A percentile compares a stretch with the other conserved stretches of the same genome.
phyloP scores from a whole-genome alignment of 2,329 filamentous ascomycete genomes.

The Stylonectria norvegica region DNA sequence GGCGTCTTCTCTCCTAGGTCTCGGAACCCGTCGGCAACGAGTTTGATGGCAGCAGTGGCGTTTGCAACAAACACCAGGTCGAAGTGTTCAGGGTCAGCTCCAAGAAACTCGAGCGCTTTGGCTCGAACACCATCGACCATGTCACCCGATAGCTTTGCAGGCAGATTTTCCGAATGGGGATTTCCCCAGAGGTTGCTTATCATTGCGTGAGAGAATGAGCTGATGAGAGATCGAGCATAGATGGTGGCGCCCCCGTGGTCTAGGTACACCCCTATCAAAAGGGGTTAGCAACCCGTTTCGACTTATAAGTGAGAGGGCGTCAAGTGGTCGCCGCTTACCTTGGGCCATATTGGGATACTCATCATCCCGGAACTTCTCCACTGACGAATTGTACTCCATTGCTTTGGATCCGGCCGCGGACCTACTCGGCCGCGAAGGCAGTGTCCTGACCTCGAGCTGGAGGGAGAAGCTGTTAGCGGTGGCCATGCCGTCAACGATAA shows the following conservation, averaged over 20 bases:
- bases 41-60: slow-evolving; percentile 60
- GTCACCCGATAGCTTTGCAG: slow-evolving; percentile 55
- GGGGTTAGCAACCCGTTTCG: slow-evolving; percentile 4
- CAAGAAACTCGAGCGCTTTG: slow-evolving; percentile 54
- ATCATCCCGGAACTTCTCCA: slow-evolving; percentile 25
- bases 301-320: background rate
- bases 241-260: slow-evolving; percentile 58
- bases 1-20: slow-evolving; percentile 48
- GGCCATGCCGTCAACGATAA: background rate
- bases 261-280: slow-evolving; percentile 42
- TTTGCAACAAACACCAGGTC: slow-evolving; percentile 62
- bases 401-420: slow-evolving; percentile 4
- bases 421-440: slow-evolving; percentile 10
- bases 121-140: slow-evolving; percentile 55
- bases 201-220: slow-evolving; percentile 54
- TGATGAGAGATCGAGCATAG: slow-evolving; percentile 56
- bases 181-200: slow-evolving; percentile 61
- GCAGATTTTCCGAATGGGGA: slow-evolving; percentile 62
- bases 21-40: slow-evolving; percentile 56
- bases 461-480: slow-evolving; percentile 2
- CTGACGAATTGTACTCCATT: slow-evolving; percentile 25
- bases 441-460: slow-evolving; percentile 11
- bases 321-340: slow-evolving; percentile 14
- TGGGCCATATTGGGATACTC: slow-evolving; percentile 28
- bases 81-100: slow-evolving; percentile 55